Evolutionary conservation across 1,284 basidiomycete genomes (phyloP).

Genomic region (Schizophyllum amplum): DNA sequence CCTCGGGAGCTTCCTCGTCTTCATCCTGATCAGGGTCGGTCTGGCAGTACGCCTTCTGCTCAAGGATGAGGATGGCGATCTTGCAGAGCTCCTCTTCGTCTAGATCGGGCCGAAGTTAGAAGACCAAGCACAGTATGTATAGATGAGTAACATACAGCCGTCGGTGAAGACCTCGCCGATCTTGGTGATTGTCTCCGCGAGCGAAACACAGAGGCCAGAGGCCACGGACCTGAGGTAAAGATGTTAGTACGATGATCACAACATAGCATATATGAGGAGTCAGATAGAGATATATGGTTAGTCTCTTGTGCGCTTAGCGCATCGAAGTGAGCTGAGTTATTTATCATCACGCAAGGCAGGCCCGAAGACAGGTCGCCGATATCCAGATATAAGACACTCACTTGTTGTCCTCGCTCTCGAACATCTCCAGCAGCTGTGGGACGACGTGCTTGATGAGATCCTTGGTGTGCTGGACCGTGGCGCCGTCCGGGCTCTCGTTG

Average conservation of each 20-base stretch:
- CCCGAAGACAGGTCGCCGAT: background rate
- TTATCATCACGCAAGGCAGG: constrained; percentile 44
- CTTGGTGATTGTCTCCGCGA: constrained; percentile 88
- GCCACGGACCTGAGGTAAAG: constrained; percentile 66
- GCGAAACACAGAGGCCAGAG: constrained; percentile 76
- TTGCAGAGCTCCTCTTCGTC: constrained; percentile 76
- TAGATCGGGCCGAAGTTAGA: constrained; percentile 25
- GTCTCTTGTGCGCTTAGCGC: constrained; percentile 51
- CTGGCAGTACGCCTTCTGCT: constrained; percentile 92
- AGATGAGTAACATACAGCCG: constrained; percentile 39
- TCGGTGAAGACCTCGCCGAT: constrained; percentile 79
- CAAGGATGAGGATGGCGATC: constrained; percentile 78
- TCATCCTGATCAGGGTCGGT: constrained; percentile 95
- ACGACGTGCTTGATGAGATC: constrained; percentile 78
- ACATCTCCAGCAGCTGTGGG: constrained; percentile 79
- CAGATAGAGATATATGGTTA: constrained; percentile 22
- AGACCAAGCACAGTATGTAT: background rate
- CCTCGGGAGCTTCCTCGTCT: constrained; percentile 69
- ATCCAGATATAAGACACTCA: constrained; percentile 38
- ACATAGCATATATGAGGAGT: constrained; percentile 9
- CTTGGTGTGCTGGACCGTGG: constrained; percentile 72
- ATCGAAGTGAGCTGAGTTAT: constrained; percentile 86
- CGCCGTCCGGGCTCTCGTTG: constrained; percentile 33
- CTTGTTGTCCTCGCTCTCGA: constrained; percentile 97
- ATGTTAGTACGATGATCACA: constrained; percentile 14